A percentile compares a stretch with the other conserved stretches of the same genome.
phyloP scores from a whole-genome alignment of 1,284 basidiomycete species.

The Boletus sp. region DNA sequence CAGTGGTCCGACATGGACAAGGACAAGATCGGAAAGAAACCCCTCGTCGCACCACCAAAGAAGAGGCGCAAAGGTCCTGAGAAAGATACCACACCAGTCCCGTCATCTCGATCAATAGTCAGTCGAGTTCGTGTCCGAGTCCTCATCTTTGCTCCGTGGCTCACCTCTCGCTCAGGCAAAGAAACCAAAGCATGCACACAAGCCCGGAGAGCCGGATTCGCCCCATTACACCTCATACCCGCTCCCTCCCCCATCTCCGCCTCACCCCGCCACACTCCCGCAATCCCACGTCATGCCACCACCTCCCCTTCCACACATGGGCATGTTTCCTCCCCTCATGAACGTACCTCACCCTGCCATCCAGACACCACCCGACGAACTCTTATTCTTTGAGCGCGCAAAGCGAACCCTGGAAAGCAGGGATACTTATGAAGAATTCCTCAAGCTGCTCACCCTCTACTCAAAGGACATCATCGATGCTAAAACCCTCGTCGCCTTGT shows the following conservation, averaged over 20 bases:
- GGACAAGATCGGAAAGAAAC: conserved; percentile 46
- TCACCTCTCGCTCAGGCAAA: conserved; percentile 41
- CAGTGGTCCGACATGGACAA: conserved; percentile 42
- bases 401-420: conserved; percentile 73
- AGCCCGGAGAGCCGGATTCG: conserved; percentile 49
- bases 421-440: conserved; percentile 77
- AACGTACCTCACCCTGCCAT: conserved; percentile 28
- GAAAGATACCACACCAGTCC: conserved; percentile 56
- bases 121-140: conserved; percentile 34
- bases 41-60: conserved; percentile 42
- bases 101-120: conserved; percentile 42
- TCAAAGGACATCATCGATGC: conserved; percentile 88
- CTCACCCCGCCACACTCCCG: conserved; percentile 34
- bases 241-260: conserved; percentile 38
- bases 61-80: conserved; percentile 44
- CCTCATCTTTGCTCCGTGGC: conserved; percentile 2
- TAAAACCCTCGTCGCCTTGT: conserved; percentile 77
- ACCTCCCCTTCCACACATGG: conserved; percentile 32
- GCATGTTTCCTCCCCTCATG: conserved; percentile 30
- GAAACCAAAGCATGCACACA: conserved; percentile 57
- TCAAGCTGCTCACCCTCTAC: conserved; percentile 79
- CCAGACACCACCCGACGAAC: conserved; percentile 68
- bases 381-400: conserved; percentile 92
- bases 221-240: conserved; percentile 56
- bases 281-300: conserved; percentile 32